A percentile compares a stretch with the other conserved stretches of the same genome.
phyloP scores from a whole-genome alignment of 2,329 filamentous ascomycete genomes.

The Pseudocercospora vitis region DNA sequence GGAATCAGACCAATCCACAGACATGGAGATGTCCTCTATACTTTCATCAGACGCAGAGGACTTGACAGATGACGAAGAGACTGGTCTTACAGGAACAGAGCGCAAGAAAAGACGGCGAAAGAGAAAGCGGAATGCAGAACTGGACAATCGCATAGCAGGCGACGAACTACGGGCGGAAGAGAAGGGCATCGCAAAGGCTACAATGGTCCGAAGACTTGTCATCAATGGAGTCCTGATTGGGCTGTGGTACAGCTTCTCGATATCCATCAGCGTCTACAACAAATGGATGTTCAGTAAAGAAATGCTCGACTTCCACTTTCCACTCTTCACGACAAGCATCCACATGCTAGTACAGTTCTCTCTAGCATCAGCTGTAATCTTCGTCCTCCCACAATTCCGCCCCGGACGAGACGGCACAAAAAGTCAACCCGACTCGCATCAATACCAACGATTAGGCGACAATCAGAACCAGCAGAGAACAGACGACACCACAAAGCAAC shows the following conservation, averaged over 20 bases:
- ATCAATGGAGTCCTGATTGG: constrained; percentile 80
- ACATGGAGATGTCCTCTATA: constrained; percentile 26
- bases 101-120: constrained; percentile 62
- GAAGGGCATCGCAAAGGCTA: constrained; percentile 68
- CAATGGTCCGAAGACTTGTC: constrained; percentile 65
- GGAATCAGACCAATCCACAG: constrained; percentile 19
- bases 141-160: constrained; percentile 67
- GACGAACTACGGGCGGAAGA: constrained; percentile 63
- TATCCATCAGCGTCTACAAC: constrained; percentile 97
- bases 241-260: constrained; percentile 86
- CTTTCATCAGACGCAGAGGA: constrained; percentile 20
- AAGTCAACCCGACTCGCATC: not conserved
- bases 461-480: constrained; percentile 13
- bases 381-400: constrained; percentile 77
- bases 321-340: constrained; percentile 88
- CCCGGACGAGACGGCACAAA: constrained; percentile 53
- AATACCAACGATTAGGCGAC: constrained; percentile 23
- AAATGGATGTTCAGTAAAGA: constrained; percentile 98
- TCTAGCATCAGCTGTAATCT: constrained; percentile 75
- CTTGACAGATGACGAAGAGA: constrained; percentile 72
- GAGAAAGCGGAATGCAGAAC: constrained; percentile 63
- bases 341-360: constrained; percentile 96
- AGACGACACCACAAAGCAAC: constrained; percentile 46
- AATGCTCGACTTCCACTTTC: constrained; percentile 86
- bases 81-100: constrained; percentile 73